Base-by-base conservation (phyloP, 176 grass and related monocot species). In the Carex kokanica region DNA sequence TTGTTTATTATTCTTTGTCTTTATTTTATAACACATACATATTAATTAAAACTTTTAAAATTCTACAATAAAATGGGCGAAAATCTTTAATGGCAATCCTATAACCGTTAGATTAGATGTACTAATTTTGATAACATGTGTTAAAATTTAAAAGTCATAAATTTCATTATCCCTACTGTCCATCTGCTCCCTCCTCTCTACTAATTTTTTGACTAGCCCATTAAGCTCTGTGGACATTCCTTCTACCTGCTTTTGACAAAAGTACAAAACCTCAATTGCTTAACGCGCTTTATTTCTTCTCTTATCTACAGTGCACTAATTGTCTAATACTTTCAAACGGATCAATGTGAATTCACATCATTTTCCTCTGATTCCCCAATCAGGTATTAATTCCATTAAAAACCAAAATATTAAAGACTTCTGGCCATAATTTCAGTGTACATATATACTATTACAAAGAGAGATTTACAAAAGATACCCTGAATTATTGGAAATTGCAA, bases 211-310 rank as follows among this genome's bases (percentile, higher is more conserved):
- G 60, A 83, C 60, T 29, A 68, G 5, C 80, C 41, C 59, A 66
- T 69, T 68, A 83, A 64, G 11, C 2, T 12, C 36, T 38, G 36
- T 6, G 23, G 53, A 12, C 29, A 63, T 16, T 67, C 43, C 10
- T 40, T 18, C 67, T 36, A 49, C 27, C 52, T 12, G 0, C 56
- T 84, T 84, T 84, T 84, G 67, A 75, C 66, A 84, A n/a, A n/a
- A n/a, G n/a, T n/a, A n/a, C n/a, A n/a, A 84, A 84, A 31, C 12
- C 65, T 69, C 64, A 67, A 18, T 83, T 83, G 16, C 82, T 84
- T 43, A 61, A 73, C 66, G 31, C 66, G 67, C 49, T 40, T 84
- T 71, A 20, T 60, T 12, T 60, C n/a, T 60, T 84, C 15, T 71
- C 34, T 70, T 18, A 38, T 38, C 12, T 34, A 75, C 64, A 74